phyloP scores from a whole-genome alignment of 371 early-diverging fungal genomes.

The Synchytrium microbalum region DNA sequence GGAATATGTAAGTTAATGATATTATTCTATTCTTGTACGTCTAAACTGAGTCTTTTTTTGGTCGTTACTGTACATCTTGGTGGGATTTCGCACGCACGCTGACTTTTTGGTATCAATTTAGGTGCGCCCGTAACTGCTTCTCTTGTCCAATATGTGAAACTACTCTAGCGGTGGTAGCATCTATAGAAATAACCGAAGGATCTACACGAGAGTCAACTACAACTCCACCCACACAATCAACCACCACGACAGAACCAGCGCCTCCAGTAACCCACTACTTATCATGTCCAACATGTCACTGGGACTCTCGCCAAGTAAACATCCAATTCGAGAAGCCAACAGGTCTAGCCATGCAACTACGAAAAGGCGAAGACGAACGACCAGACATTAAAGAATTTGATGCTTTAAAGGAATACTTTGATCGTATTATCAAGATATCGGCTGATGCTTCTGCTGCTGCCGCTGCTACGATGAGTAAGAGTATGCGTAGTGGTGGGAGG shows the following conservation, averaged over 20 bases:
- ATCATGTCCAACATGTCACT: conserved; percentile 77
- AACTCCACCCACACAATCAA: not conserved
- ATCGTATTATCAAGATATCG: conserved; percentile 38
- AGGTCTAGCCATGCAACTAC: conserved; percentile 72
- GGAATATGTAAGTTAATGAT: conserved; percentile 56
- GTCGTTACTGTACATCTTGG: too few relatives aligned
- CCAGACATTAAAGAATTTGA: conserved; percentile 76
- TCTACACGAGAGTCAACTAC: conserved; percentile 7
- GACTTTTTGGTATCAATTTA: conserved; percentile 15
- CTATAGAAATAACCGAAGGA: conserved; percentile 31
- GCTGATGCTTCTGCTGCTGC: not conserved
- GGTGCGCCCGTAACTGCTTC: conserved; percentile 92
- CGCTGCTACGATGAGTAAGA: too few relatives aligned
- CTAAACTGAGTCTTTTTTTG: not conserved
- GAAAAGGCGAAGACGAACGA: conserved; percentile 61
- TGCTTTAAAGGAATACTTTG: conserved; percentile 72
- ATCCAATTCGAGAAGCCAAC: conserved; percentile 88
- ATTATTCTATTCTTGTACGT: not conserved
- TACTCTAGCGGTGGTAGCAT: conserved; percentile 69
- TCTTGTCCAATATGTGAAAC: conserved; percentile 85
- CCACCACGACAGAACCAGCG: not conserved
- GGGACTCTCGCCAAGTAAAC: conserved; percentile 84
- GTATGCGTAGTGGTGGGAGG: conserved; percentile 3
- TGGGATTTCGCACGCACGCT: too few relatives aligned
- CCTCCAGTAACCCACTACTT: conserved; percentile 34